These are phyloP conservation scores for Rhodotorula babjevae DNA, from an alignment of 768 basidiomycete species.

Conservation along the genomic window DNA sequence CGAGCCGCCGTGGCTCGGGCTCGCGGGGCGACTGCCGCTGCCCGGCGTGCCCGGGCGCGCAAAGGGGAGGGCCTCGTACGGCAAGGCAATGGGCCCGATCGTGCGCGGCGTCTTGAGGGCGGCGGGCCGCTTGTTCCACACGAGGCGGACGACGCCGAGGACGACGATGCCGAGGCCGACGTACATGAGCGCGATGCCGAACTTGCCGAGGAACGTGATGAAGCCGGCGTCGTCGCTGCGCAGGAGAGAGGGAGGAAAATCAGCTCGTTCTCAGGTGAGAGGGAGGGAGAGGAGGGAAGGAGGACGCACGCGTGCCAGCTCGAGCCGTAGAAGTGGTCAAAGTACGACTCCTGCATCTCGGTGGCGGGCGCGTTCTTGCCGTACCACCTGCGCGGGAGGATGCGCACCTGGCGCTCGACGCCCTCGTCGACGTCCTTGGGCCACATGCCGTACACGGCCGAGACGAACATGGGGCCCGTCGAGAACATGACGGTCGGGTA, in stretches of 20 bases:
- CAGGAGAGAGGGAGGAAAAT: background rate
- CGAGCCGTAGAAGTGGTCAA: slow-evolving; percentile 95
- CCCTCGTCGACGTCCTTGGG: slow-evolving; percentile 37
- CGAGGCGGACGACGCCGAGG: slow-evolving; percentile 58
- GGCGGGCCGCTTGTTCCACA: slow-evolving; percentile 28
- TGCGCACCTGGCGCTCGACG: slow-evolving; percentile 56
- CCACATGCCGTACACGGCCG: slow-evolving; percentile 86
- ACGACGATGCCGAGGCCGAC: slow-evolving; percentile 68
- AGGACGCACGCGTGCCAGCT: slow-evolving; percentile 83
- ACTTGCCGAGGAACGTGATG: slow-evolving; percentile 80
- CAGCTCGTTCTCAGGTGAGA: background rate
- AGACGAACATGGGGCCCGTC: slow-evolving; percentile 98
- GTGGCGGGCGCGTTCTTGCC: slow-evolving; percentile 85
- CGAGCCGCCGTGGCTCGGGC: background rate
- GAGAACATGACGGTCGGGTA: slow-evolving; percentile 99
- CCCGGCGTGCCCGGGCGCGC: slow-evolving; percentile 28
- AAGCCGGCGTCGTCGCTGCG: slow-evolving; percentile 75
- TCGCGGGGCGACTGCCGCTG: slow-evolving; percentile 13
- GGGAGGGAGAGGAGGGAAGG: too few relatives aligned
- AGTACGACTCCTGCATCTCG: slow-evolving; percentile 86
- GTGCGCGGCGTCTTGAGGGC: slow-evolving; percentile 16
- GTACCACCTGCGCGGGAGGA: slow-evolving; percentile 93
- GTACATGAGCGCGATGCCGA: slow-evolving; percentile 87
- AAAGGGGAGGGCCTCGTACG: slow-evolving; percentile 24
- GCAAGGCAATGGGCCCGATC: slow-evolving; percentile 33